Conservation (phyloP, 192 early-diverging fungal species). For the Backusella tarrabulga region DNA sequence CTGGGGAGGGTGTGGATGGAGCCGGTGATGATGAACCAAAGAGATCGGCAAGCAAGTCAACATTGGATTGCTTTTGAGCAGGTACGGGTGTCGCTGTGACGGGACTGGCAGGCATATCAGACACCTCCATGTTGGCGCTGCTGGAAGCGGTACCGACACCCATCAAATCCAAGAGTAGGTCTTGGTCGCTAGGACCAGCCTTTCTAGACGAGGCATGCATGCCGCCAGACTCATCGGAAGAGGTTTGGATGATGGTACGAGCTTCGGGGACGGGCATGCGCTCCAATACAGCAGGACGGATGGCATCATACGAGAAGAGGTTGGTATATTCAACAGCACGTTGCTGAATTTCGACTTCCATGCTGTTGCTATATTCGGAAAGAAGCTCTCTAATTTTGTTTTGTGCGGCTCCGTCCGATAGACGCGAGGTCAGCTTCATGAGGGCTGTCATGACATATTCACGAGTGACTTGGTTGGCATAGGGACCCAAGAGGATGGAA, state of each 20-base stretch:
- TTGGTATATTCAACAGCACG: slow-evolving; percentile 90
- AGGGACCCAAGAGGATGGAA: slow-evolving; percentile 76
- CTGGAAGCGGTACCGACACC: slow-evolving; percentile 52
- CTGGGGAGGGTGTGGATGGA: not conserved
- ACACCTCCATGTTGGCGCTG: not conserved
- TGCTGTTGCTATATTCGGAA: slow-evolving; percentile 60
- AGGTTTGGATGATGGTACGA: slow-evolving; percentile 32
- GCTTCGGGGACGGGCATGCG: slow-evolving; percentile 87
- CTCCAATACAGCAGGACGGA: slow-evolving; percentile 83
- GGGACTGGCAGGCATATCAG: slow-evolving; percentile 34
- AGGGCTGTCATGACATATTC: slow-evolving; percentile 86
- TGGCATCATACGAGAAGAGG: slow-evolving; percentile 71
- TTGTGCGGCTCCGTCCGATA: slow-evolving; percentile 49
- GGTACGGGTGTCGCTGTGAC: slow-evolving; percentile 29
- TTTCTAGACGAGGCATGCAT: slow-evolving; percentile 3
- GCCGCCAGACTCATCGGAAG: slow-evolving; percentile 14
- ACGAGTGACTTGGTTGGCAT: slow-evolving; percentile 73
- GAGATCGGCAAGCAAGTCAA: slow-evolving; percentile 72
- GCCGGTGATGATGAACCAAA: slow-evolving; percentile 55
- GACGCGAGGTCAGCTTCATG: slow-evolving; percentile 86
- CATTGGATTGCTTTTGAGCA: slow-evolving; percentile 29
- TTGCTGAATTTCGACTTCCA: slow-evolving; percentile 92
- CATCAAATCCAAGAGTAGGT: slow-evolving; percentile 70
- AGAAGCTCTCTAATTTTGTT: slow-evolving; percentile 60
- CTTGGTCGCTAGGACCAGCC: slow-evolving; percentile 50